Conservation (phyloP, 1,284 basidiomycete genomes). For the Ustilago cynodontis region DNA sequence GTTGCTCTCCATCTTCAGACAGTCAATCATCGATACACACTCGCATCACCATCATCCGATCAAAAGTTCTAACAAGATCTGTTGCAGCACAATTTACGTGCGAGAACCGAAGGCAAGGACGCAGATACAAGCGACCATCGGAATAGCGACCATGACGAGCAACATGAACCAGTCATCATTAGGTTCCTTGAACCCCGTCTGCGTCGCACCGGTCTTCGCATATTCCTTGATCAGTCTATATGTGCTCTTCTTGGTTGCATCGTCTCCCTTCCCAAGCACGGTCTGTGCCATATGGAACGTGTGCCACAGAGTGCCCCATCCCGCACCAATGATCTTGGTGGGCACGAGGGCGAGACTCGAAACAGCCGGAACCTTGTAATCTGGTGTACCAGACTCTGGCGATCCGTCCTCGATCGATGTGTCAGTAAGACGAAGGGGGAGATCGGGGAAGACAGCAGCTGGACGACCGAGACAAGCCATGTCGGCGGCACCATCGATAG, state of each 20-base stretch:
- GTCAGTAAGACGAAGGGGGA: slow-evolving; percentile 72
- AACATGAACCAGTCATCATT: slow-evolving; percentile 41
- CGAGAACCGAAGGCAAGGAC: slow-evolving; percentile 19
- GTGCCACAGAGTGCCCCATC: slow-evolving; percentile 59
- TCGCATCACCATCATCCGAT: too few relatives aligned
- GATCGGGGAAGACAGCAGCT: slow-evolving; percentile 77
- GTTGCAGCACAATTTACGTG: not conserved
- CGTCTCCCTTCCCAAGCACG: slow-evolving; percentile 20
- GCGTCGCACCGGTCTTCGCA: slow-evolving; percentile 28
- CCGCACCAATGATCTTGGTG: slow-evolving; percentile 66
- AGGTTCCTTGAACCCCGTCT: slow-evolving; percentile 41
- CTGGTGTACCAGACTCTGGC: slow-evolving; percentile 46
- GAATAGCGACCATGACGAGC: slow-evolving; percentile 25
- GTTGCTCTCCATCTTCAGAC: too few relatives aligned
- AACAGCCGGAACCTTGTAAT: slow-evolving; percentile 60
- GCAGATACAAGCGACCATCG: slow-evolving; percentile 22
- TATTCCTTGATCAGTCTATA: slow-evolving; percentile 33
- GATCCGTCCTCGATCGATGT: slow-evolving; percentile 34
- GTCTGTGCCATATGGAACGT: slow-evolving; percentile 51
- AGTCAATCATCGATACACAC: too few relatives aligned
- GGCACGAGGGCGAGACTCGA: slow-evolving; percentile 57
- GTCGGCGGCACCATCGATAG: slow-evolving; percentile 72
- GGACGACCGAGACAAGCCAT: slow-evolving; percentile 82
- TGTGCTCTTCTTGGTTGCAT: slow-evolving; percentile 16
- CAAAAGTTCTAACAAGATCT: too few relatives aligned